Conservation (phyloP, 768 basidiomycete species). For the Pholiota molesta region DNA sequence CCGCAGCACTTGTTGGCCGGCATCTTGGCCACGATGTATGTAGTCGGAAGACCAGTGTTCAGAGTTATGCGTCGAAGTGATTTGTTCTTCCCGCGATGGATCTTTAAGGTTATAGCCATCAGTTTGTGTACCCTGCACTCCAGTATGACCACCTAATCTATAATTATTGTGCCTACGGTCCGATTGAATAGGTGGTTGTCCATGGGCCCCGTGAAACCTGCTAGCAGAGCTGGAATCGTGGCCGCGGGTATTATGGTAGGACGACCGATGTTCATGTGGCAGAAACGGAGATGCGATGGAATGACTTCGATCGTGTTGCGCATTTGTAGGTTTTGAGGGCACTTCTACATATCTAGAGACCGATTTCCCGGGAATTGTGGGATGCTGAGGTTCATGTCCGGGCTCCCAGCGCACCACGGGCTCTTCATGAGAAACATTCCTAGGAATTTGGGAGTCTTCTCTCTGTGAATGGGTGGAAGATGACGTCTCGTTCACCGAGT, state of each 20-base stretch:
- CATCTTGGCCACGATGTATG: not conserved
- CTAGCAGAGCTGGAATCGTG: not conserved
- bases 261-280: not conserved
- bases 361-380: not conserved
- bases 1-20: not conserved
- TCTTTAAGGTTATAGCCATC: not conserved
- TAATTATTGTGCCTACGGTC: not conserved
- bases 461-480: not conserved
- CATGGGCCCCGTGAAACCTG: not conserved
- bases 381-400: not conserved
- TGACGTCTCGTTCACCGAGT: slow-evolving; percentile 9
- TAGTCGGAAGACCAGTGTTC: not conserved
- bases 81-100: slow-evolving; percentile 6
- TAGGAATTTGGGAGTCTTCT: not conserved
- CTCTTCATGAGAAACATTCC: not conserved
- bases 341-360: not conserved
- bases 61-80: not conserved
- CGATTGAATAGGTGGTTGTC: not conserved
- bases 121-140: not conserved
- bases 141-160: not conserved
- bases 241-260: not conserved
- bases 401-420: not conserved
- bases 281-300: not conserved
- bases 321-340: not conserved
- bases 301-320: not conserved